Base-by-base conservation (phyloP, 345 rosid species). In the Rubroshorea leprosula region DNA sequence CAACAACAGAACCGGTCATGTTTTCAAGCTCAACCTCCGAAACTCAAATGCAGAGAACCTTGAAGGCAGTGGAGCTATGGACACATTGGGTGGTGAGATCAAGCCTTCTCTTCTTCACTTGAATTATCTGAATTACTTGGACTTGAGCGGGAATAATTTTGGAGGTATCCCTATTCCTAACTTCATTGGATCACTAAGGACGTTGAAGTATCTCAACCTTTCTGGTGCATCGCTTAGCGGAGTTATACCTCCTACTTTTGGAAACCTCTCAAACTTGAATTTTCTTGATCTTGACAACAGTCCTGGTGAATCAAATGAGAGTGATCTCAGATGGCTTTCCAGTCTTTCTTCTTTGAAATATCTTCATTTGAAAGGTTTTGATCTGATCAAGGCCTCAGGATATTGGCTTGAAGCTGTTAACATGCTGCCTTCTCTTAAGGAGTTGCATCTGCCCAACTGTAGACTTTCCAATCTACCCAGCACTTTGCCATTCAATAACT, bases 351-450 rank as follows among this genome's bases (percentile, higher is more conserved):
- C 21, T 0, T 57, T 45, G 35, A 43, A n/a, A 26, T 17, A 57
- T 13, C 44, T 25, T 26, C 48, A 69, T 45, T 35, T 76, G 23
- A 74, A 55, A 12, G 4, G 23, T 26, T 52, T 57, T 3, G 53
- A 72, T 20, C 72, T 76, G 0, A 60, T 59, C 45, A 38, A 54
- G 15, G 62, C 52, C 8, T 19, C 29, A 48, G 51, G 26, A 18
- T 16, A 55, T 16, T 77, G 81, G 81, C 51, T 63, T 18, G 39
- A 64, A 8, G 53, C 62, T 12, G 3, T 60, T 19, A 74, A 68
- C 43, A 60, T 63, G 67, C 69, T 76, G 52, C 70, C 78, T 51
- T 74, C 76, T 0, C 62, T 80, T 10, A 15, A 20, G 6, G 69
- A 80, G 57, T 47, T 76, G 68, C 43, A 57, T 53, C 29, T 74